Evolutionary conservation across 768 basidiomycete species (phyloP).

Genomic region (Sistotremastrum niveocremeum): DNA sequence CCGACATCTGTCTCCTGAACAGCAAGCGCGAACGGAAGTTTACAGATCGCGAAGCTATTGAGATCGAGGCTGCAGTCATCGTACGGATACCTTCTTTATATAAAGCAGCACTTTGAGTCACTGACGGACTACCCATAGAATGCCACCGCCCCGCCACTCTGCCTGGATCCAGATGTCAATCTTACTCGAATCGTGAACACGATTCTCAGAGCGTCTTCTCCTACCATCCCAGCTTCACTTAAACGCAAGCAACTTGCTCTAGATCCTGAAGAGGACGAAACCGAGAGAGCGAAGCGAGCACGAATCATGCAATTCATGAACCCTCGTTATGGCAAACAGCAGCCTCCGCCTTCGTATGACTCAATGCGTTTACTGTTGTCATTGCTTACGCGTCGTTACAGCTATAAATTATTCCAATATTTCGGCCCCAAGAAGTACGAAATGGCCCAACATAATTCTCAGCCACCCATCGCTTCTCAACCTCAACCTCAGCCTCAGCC

Average conservation of each 20-base stretch:
- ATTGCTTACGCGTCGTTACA: constrained; percentile 11
- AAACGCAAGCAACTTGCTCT: constrained; percentile 62
- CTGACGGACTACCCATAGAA: constrained; percentile 28
- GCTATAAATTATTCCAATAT: constrained; percentile 47
- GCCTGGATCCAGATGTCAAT: constrained; percentile 68
- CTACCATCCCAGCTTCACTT: constrained; percentile 56
- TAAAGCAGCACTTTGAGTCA: not conserved
- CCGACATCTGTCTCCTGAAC: constrained; percentile 62
- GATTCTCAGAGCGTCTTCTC: constrained; percentile 56
- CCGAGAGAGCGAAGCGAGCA: constrained; percentile 53
- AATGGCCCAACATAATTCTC: constrained; percentile 2
- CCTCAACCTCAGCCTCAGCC: constrained; percentile 6
- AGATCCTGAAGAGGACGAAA: constrained; percentile 66
- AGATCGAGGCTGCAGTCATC: constrained; percentile 59
- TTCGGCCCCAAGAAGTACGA: constrained; percentile 10
- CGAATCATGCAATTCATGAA: constrained; percentile 77
- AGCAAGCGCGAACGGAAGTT: constrained; percentile 42
- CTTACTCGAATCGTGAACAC: constrained; percentile 66
- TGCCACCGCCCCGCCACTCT: constrained; percentile 61
- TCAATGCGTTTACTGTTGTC: constrained; percentile 2
- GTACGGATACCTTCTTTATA: not conserved
- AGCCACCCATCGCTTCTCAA: constrained; percentile 2
- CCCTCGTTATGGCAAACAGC: constrained; percentile 34
- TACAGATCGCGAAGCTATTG: constrained; percentile 60
- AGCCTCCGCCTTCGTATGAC: constrained; percentile 37